Percentiles rank a stretch among this genome's conserved stretches.
phyloP scores from a whole-genome alignment of 495 filamentous ascomycete species.

The Jackrogersella multiformis region DNA sequence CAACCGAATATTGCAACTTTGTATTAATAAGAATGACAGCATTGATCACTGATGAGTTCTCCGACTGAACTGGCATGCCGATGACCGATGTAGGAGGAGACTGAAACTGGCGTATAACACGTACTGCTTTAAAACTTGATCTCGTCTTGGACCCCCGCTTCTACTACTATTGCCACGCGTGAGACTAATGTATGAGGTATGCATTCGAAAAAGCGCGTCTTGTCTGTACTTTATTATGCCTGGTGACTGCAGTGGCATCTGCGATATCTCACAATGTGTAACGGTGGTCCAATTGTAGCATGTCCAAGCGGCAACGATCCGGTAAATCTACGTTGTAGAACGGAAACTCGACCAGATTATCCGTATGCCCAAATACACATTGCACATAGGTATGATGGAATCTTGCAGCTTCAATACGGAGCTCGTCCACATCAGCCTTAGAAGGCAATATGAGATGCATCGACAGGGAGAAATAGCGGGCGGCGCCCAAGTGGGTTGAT shows the following conservation, averaged over 20 bases:
- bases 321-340: slow-evolving; percentile 31
- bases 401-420: slow-evolving; percentile 34
- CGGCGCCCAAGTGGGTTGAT: slow-evolving; percentile 19
- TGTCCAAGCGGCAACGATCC: slow-evolving; percentile 39
- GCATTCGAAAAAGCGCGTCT: slow-evolving; percentile 32
- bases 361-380: too few species aligned
- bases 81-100: slow-evolving; percentile 34
- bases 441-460: slow-evolving; percentile 41
- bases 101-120: slow-evolving; percentile 24
- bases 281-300: slow-evolving; percentile 40
- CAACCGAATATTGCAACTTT: slow-evolving; percentile 24
- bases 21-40: slow-evolving; percentile 49
- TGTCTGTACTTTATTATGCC: slow-evolving; percentile 28
- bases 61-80: slow-evolving; percentile 27
- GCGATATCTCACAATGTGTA: slow-evolving; percentile 30
- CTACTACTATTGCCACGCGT: slow-evolving; percentile 40
- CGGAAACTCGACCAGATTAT: slow-evolving; percentile 30
- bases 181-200: slow-evolving; percentile 44
- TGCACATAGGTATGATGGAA: too few species aligned
- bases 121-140: slow-evolving; percentile 38
- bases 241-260: slow-evolving; percentile 38
- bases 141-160: slow-evolving; percentile 34
- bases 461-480: slow-evolving; percentile 20
- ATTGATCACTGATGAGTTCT: slow-evolving; percentile 54
- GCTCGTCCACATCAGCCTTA: slow-evolving; percentile 41